Evolutionary conservation across 2,329 filamentous ascomycete species (phyloP).

Genomic region (Aspergillus oerlinghausenensis): DNA sequence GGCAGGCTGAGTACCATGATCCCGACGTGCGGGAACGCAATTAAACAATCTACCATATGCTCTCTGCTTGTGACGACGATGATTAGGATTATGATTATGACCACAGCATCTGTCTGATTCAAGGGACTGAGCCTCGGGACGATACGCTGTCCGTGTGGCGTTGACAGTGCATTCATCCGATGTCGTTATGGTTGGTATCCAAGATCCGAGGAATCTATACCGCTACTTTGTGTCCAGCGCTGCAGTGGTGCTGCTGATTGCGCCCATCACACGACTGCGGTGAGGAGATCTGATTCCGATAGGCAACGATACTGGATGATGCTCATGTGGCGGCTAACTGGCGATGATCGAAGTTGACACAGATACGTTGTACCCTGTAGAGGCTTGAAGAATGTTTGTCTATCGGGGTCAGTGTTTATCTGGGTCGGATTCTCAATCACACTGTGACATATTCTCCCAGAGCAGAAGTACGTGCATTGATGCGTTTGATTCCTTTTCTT

Average conservation of each 20-base stretch:
- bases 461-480: background rate
- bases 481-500: background rate
- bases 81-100: background rate
- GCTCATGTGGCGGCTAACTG: background rate
- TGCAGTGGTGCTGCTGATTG: slow-evolving; percentile 3
- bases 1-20: slow-evolving; percentile 2
- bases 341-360: background rate
- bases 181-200: slow-evolving; percentile 2
- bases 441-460: background rate
- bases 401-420: background rate
- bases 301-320: slow-evolving; percentile 4
- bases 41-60: slow-evolving; percentile 3
- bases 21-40: slow-evolving; percentile 9
- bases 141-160: background rate
- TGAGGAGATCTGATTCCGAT: slow-evolving; percentile 1
- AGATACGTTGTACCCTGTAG: background rate
- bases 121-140: background rate
- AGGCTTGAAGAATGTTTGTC: background rate
- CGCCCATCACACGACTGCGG: slow-evolving; percentile 17
- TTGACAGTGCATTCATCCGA: background rate
- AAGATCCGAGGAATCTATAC: slow-evolving; percentile 8
- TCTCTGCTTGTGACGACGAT: slow-evolving; percentile 9
- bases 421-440: background rate
- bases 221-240: slow-evolving; percentile 11
- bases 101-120: no score